Evolutionary conservation across 495 filamentous ascomycete genomes (phyloP).

Genomic region (Talaromyces thailandensis): DNA sequence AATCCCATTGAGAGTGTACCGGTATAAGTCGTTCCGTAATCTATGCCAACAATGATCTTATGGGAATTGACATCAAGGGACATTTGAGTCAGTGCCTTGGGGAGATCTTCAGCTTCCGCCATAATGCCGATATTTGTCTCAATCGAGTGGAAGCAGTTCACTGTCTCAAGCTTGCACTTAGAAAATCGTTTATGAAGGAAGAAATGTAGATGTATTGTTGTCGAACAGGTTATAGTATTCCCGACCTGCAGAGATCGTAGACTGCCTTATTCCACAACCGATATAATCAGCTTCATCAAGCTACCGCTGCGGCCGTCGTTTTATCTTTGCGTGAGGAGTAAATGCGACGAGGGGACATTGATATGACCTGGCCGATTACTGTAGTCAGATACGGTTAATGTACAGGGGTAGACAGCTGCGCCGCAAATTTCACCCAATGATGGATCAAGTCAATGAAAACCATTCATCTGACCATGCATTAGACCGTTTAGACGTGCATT

Average conservation of each 20-base stretch:
- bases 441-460: not conserved
- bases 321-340: not conserved
- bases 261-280: not conserved
- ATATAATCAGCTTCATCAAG: not conserved
- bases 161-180: not conserved
- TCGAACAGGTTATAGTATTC: not conserved
- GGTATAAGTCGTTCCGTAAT: slow-evolving; percentile 38
- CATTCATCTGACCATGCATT: not conserved
- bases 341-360: not conserved
- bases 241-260: not conserved
- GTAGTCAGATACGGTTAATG: not conserved
- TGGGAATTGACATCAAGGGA: not conserved
- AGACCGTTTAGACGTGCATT: not conserved
- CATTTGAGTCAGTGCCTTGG: not conserved
- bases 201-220: not conserved
- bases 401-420: not conserved
- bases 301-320: not conserved
- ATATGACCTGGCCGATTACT: not conserved
- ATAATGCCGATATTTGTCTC: not conserved
- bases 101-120: not conserved
- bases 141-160: not conserved
- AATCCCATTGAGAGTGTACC: slow-evolving; percentile 1
- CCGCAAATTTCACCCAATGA: not conserved
- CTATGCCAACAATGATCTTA: slow-evolving; percentile 28
- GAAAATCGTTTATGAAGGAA: not conserved